Evolutionary conservation across 768 basidiomycete species (phyloP), one percentile per base, ranked within the genome.

Genomic region (Candolleomyces efflorescens): DNA sequence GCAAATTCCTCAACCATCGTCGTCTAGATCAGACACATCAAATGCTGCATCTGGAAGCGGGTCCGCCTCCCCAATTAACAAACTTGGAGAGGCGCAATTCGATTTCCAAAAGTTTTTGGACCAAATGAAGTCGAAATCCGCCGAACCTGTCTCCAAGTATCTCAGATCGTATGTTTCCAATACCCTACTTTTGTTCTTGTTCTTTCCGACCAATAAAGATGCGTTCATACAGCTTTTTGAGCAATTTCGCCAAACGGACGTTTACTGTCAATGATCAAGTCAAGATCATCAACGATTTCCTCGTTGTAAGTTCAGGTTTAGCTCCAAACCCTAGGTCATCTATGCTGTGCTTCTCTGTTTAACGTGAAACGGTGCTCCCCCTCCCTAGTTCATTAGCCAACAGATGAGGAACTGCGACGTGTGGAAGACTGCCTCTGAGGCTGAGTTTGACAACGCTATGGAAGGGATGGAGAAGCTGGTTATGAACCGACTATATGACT

Each of bases 381-480:
- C n/a, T n/a, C n/a, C 17, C 12, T 64, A 96, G 91, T 99, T 99
- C 69, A 98, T 99, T 64, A 77, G 89, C 0, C 78, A 73, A 36
- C 90, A 90, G 68, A 99, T 99, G 97, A 78, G 87, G 20, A 84
- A 85, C 58, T 80, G 81, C 26, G 93, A 94, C 20, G 75, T 89
- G 0, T 98, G 94, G 95, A 84, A 83, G 66, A 84, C 85, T 58
- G 82, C 82, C 1, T 79, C 86, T 2, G 87, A 92, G 20, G 73
- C 76, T 5, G 94, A 98, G 70, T 98, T 99, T 62, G 97, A 98
- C 54, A 95, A 96, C 65, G 93, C 94, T 0, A 83, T 94, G 78
- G 97, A 99, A 72, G 95, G 94, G 53, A 98, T 98, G 93, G 97
- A 99, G 79, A 99, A 99, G 71, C 82, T 99, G 6, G 97, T 99